Percentiles rank a stretch among this genome's conserved stretches.
Evolutionary conservation across 192 early-diverging fungal species (phyloP).

Genomic region (Cetraspora pellucida): DNA sequence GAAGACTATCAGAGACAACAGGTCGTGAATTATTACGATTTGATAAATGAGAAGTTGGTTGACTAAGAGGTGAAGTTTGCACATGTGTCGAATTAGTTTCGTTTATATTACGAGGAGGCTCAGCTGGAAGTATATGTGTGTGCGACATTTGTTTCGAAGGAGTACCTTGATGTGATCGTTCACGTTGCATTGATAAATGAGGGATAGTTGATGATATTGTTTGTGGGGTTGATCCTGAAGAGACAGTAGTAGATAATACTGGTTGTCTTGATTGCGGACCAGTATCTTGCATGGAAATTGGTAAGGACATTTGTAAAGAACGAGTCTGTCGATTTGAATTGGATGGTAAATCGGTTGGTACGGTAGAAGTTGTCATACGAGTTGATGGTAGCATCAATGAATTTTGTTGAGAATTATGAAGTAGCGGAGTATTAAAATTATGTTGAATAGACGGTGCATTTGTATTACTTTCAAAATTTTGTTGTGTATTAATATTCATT

Average conservation of each 20-base stretch:
- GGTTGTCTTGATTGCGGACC: not conserved
- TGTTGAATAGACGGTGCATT: slow-evolving; percentile 10
- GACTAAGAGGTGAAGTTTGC: too few relatives aligned
- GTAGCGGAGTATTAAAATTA: not conserved
- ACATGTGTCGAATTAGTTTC: too few relatives aligned
- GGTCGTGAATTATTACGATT: too few relatives aligned
- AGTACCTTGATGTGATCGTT: not conserved
- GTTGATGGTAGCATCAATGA: not conserved
- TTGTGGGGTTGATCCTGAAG: not conserved
- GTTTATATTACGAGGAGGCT: too few relatives aligned
- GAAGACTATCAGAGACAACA: too few relatives aligned
- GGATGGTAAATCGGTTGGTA: not conserved
- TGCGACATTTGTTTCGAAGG: not conserved
- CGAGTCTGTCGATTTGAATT: not conserved
- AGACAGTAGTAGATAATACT: not conserved
- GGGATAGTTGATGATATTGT: not conserved
- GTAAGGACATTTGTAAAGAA: not conserved
- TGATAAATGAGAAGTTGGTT: too few relatives aligned
- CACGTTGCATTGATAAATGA: not conserved
- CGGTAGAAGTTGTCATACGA: not conserved
- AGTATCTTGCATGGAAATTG: not conserved
- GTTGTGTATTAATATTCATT: not conserved
- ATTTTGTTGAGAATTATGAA: slow-evolving; percentile 8
- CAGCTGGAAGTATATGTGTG: too few relatives aligned
- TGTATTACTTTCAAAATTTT: not conserved